Evolutionary conservation across 2,329 filamentous ascomycete genomes (phyloP).

Genomic region (Chrysoporthe cubensis): DNA sequence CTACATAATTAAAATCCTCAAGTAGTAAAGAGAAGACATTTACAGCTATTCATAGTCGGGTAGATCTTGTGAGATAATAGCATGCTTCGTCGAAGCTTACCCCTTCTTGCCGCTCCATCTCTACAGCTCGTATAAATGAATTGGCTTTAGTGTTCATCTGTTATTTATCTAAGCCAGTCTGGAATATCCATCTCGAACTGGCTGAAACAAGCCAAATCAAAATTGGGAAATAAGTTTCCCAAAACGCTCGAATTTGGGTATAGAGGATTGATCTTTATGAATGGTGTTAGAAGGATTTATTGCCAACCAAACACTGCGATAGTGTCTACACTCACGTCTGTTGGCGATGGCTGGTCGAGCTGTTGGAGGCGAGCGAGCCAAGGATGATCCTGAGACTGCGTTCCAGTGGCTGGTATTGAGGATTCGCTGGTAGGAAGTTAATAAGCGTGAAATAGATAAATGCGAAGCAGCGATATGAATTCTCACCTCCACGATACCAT

Average conservation of each 20-base stretch:
- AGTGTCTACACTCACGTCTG: not conserved
- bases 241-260: not conserved
- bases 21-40: too few species aligned
- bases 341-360: constrained; percentile 7
- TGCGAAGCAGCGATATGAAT: not conserved
- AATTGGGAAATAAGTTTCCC: not conserved
- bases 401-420: not conserved
- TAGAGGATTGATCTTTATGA: not conserved
- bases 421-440: not conserved
- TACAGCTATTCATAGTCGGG: too few species aligned
- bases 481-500: not conserved
- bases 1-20: too few species aligned
- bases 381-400: not conserved
- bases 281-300: not conserved
- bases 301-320: not conserved
- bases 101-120: too few species aligned
- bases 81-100: too few species aligned
- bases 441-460: not conserved
- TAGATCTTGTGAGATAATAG: too few species aligned
- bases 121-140: too few species aligned
- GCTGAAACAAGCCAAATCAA: not conserved
- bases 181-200: not conserved
- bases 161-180: not conserved
- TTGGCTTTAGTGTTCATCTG: not conserved
- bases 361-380: not conserved